Conservation (phyloP, 2,329 filamentous ascomycete genomes). For the Aspergillus spinulosporus region DNA sequence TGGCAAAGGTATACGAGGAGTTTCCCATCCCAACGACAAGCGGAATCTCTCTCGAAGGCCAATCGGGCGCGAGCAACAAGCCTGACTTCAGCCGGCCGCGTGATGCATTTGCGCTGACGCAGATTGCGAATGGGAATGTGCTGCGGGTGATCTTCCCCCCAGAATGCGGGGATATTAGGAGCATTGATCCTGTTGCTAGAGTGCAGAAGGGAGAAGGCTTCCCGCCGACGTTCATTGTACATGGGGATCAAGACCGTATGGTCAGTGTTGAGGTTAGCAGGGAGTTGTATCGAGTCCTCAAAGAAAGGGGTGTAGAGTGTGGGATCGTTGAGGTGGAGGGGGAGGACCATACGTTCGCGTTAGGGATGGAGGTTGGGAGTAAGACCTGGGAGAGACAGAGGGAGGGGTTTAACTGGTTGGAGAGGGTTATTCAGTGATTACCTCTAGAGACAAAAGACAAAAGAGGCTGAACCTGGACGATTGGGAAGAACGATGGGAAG, state of each 20-base stretch:
- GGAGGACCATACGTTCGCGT: conserved; percentile 49
- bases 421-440: conserved; percentile 24
- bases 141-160: conserved; percentile 34
- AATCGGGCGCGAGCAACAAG: conserved; percentile 30
- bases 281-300: conserved; percentile 29
- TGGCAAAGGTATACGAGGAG: conserved; percentile 40
- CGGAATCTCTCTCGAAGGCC: conserved; percentile 46
- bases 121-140: conserved; percentile 45
- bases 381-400: conserved; percentile 37
- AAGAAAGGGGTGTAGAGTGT: conserved; percentile 34
- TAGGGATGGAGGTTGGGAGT: conserved; percentile 44
- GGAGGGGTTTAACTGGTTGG: conserved; percentile 46
- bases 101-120: conserved; percentile 44
- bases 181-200: conserved; percentile 39
- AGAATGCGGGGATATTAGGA: conserved; percentile 21
- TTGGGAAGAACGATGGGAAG: no score
- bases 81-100: conserved; percentile 41
- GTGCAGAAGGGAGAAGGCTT: conserved; percentile 26
- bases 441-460: neutral
- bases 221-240: conserved; percentile 48
- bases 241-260: conserved; percentile 43
- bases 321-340: conserved; percentile 41
- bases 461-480: no score
- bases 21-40: conserved; percentile 40
- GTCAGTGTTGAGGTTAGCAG: conserved; percentile 42